Conservation (phyloP, 306 rosid genomes). For the Rosa chinensis region DNA sequence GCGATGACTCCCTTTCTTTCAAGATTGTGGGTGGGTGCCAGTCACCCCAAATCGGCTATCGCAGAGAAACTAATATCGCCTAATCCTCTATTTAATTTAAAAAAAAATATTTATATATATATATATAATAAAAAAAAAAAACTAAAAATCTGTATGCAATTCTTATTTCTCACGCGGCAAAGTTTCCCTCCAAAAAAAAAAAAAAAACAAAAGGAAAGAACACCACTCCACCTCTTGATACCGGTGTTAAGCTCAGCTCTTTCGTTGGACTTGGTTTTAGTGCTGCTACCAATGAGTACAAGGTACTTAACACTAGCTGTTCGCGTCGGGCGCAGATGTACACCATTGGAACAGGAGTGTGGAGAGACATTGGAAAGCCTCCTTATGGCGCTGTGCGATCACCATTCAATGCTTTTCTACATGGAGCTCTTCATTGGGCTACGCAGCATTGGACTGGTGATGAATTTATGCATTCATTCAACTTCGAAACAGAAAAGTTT, state of each 20-base stretch:
- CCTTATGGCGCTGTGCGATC: neutral
- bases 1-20: too few species aligned
- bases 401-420: neutral
- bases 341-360: neutral
- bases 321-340: neutral
- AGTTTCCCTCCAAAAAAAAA: neutral
- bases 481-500: slow-evolving; percentile 8
- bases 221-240: neutral
- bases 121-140: too few species aligned
- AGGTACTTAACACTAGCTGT: neutral
- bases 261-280: neutral
- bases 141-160: too few species aligned
- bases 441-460: neutral
- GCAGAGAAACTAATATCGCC: too few species aligned
- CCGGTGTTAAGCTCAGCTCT: neutral
- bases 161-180: neutral
- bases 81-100: too few species aligned
- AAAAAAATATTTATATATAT: too few species aligned
- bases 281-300: neutral
- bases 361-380: slow-evolving; percentile 8
- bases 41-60: too few species aligned
- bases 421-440: slow-evolving; percentile 21
- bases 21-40: too few species aligned
- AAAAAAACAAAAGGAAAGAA: too few species aligned
- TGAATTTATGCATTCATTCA: neutral